Conservation (phyloP, 306 rosid species). For the Glycine tomentella region DNA sequence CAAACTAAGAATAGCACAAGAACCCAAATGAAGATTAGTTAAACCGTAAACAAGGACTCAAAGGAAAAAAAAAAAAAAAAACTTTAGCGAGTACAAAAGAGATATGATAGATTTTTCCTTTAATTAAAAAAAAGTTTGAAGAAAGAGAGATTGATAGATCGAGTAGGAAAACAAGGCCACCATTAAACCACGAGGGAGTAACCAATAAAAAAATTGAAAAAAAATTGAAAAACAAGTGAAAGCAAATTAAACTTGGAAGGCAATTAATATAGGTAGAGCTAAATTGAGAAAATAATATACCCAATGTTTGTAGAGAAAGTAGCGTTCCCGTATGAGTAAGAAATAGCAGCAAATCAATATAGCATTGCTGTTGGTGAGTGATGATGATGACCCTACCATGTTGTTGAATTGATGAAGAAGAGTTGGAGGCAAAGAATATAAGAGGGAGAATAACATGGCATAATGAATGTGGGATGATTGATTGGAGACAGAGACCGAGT, state of each 20-base stretch:
- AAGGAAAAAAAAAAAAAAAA: background rate
- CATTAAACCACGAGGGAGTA: slow-evolving; percentile 46
- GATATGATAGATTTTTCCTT: slow-evolving; percentile 8
- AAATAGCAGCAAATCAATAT: background rate
- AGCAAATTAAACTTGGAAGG: slow-evolving; percentile 3
- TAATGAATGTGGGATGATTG: background rate
- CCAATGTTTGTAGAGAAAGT: slow-evolving; percentile 16
- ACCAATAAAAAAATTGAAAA: slow-evolving; percentile 1
- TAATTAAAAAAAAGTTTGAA: background rate
- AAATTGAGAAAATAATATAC: slow-evolving; percentile 1
- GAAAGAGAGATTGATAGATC: slow-evolving; percentile 43
- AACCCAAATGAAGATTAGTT: background rate
- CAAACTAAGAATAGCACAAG: background rate
- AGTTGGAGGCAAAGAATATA: slow-evolving; percentile 3
- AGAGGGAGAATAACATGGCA: slow-evolving; percentile 46
- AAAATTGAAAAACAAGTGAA: background rate
- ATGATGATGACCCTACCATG: slow-evolving; percentile 28
- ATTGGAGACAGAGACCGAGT: slow-evolving; percentile 56
- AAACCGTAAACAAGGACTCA: slow-evolving; percentile 13
- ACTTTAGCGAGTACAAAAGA: slow-evolving; percentile 5
- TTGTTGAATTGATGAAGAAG: slow-evolving; percentile 6
- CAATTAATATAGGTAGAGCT: background rate
- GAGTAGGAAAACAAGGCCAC: slow-evolving; percentile 46
- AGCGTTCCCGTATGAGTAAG: background rate
- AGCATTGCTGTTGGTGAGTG: background rate